Evolutionary conservation across 2,329 filamentous ascomycete species (phyloP).

Genomic region (Fusarium pilosicola): DNA sequence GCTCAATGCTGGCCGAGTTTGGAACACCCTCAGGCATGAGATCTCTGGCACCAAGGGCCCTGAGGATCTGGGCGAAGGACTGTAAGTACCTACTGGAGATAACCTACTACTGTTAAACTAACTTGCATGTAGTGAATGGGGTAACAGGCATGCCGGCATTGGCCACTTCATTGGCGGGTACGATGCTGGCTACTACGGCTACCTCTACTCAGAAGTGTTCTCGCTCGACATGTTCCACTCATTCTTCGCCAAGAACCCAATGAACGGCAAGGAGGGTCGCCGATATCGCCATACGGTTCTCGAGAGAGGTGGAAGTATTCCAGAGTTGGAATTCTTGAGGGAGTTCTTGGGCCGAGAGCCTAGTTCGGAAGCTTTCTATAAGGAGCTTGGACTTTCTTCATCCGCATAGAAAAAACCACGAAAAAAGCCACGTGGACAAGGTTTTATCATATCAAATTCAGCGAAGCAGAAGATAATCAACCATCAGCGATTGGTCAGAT

Average conservation of each 20-base stretch:
- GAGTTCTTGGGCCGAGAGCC: conserved; percentile 82
- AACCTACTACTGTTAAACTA: conserved; percentile 30
- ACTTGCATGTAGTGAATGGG: conserved; percentile 67
- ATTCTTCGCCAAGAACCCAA: conserved; percentile 80
- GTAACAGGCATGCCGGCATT: conserved; percentile 81
- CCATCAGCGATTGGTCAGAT: background rate
- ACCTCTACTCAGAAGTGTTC: conserved; percentile 80
- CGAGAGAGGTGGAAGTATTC: conserved; percentile 79
- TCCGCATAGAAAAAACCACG: conserved; percentile 3
- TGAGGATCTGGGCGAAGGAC: conserved; percentile 68
- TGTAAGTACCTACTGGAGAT: conserved; percentile 53
- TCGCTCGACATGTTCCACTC: conserved; percentile 87
- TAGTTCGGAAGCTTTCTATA: conserved; percentile 81
- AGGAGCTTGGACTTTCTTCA: conserved; percentile 69
- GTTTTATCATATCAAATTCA: background rate
- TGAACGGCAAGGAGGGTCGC: conserved; percentile 78
- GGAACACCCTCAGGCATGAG: conserved; percentile 77
- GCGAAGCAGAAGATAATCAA: conserved; percentile 11
- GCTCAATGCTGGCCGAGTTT: conserved; percentile 72
- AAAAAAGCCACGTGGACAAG: background rate
- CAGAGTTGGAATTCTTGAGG: conserved; percentile 83
- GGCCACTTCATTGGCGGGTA: conserved; percentile 87
- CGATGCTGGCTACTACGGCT: conserved; percentile 85
- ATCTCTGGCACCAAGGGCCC: conserved; percentile 80
- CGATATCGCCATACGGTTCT: conserved; percentile 82